Evolutionary conservation across 2,329 filamentous ascomycete genomes (phyloP), one percentile per base, ranked within the genome.

Genomic region (Rhynchosporium secalis): DNA sequence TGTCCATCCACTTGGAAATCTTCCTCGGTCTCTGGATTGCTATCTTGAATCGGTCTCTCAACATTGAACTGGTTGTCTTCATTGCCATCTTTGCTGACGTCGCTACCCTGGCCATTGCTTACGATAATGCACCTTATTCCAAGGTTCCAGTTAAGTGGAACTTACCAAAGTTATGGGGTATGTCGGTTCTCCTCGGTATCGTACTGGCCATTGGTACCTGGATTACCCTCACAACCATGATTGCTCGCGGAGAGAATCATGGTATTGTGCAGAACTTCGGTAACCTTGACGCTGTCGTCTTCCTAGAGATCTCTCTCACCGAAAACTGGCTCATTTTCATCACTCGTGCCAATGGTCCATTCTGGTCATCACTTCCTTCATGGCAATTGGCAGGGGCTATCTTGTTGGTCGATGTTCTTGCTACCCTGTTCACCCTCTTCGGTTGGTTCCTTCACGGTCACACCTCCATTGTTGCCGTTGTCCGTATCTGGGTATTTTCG

Each of bases 251-350:
- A 67, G 78, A 87, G 72, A 78, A 90, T 70, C 90, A 89, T 71
- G 92, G 92, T 84, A 94, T 96, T 71, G 89, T 93, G 68, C 90
- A 96, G 83, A 94, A 95, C 80, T 90, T 89, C 71, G 92, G 92
- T 83, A 84, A 88, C 74, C 80, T 90, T 60, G 91, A 96, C 70
- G 86, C 87, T 71, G 87, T 96, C 62, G 78, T 96, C 72, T 96
- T 96, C 85, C 87, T 96, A 43, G 86, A 96, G 79, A 91, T 96
- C 76, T 91, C 90, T 12, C 85, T 96, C 60, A 93, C 92, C 64
- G 91, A 96, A 83, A 96, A 96, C 81, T 96, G 92, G 92, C 84
- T 96, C 58, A 96, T 96, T 78, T 96, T 96, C 82, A 94, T 96
- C 79, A 96, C 92, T 68, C 91, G 92, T 83, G 89, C 91, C 78